phyloP scores from a whole-genome alignment of 306 rosid genomes.

The Potentilla sterilis region DNA sequence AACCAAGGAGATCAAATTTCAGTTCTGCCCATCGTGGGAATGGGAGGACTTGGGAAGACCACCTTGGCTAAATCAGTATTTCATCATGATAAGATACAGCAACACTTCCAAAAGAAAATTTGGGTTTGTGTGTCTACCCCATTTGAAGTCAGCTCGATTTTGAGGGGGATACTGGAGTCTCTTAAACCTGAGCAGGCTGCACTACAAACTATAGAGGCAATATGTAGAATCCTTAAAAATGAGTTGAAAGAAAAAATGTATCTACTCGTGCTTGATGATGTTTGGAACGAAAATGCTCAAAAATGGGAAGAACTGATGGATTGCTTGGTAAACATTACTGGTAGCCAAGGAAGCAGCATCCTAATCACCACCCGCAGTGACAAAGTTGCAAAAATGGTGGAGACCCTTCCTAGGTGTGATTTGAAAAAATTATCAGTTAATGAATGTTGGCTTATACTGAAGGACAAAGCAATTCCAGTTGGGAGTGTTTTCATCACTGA shows the following conservation, averaged over 20 bases:
- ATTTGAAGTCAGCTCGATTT: constrained; percentile 18
- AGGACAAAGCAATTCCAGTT: neutral
- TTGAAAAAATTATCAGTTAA: neutral
- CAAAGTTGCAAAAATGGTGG: neutral
- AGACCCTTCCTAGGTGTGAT: neutral
- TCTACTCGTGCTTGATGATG: constrained; percentile 29
- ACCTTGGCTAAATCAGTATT: constrained; percentile 12
- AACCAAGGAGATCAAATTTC: neutral
- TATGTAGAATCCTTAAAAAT: neutral
- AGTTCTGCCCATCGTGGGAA: constrained; percentile 25
- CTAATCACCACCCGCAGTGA: constrained; percentile 19
- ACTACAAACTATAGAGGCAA: neutral
- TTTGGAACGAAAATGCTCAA: constrained; percentile 20
- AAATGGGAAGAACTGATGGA: constrained; percentile 14
- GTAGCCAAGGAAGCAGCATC: neutral
- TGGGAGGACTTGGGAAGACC: constrained; percentile 32
- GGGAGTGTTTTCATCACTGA: neutral
- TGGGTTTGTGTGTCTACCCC: constrained; percentile 30
- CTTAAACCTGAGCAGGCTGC: neutral
- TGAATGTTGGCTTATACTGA: neutral
- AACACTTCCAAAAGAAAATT: neutral
- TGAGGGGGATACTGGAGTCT: neutral
- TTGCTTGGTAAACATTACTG: constrained; percentile 1
- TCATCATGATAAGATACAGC: constrained; percentile 1
- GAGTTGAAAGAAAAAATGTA: constrained; percentile 17